Evolutionary conservation across 768 basidiomycete species (phyloP), one percentile per base, ranked within the genome.

Genomic region (Boletellus ananas): DNA sequence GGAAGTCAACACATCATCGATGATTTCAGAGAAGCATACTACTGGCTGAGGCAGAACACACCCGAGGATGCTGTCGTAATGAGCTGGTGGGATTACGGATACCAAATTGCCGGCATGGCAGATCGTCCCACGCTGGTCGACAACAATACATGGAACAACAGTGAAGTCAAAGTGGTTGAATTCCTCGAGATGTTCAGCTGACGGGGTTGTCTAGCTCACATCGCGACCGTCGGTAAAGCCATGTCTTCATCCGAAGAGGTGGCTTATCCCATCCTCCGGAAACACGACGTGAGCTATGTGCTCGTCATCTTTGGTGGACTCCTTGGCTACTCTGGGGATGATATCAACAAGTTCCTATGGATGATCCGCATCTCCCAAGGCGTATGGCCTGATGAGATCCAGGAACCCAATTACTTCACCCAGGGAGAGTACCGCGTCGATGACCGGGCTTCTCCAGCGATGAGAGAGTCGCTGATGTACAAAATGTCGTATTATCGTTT

Each of bases 41-140:
- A 98, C 64, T 99, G 96, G 96, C 70, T 99, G 42, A 79, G 96
- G 45, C 88, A 94, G 72, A 99, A 98, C 72, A 99, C 96, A 3
- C 79, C 87, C 6, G 76, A 93, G 68, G 85, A 90, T 52, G 84
- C 93, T 6, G 94, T 98, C 29, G 85, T 98, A 21, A 94, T 95
- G 93, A 91, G 88, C 53, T 99, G 96, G 96, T 98, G 96, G 96
- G 96, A 98, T 72, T 99, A 98, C 58, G 96, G 95, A 25, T 98
- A 99, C 67, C 95, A 98, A 70, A 97, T 98, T 63, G 96, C 96
- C 35, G 96, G 96, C 35, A 96, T 98, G 90, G 94, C 96, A 20
- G 94, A 98, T 72, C 76, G 95, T 39, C 85, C 93, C 13, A 98
- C 95, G 1, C 72, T 98, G 58, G 95, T 98, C 17, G 95, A 99